These are phyloP conservation scores for Neurospora sp. DNA, from an alignment of 495 filamentous ascomycete genomes.

Conservation along the genomic window DNA sequence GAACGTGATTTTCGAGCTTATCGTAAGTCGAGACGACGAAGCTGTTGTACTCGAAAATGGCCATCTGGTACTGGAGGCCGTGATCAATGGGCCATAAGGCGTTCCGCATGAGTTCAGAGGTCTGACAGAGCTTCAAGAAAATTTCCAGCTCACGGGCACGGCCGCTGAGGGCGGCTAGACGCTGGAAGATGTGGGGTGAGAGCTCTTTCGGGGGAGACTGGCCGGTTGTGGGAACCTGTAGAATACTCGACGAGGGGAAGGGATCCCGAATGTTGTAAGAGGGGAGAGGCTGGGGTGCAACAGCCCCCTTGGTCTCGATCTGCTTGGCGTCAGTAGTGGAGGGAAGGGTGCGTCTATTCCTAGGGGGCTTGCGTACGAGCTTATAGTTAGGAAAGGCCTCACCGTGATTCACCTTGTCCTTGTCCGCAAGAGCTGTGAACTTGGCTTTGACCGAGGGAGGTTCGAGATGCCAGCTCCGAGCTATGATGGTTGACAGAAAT, in stretches of 20 bases:
- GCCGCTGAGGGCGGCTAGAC: not conserved
- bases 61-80: not conserved
- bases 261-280: not conserved
- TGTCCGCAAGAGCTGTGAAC: not conserved
- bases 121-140: not conserved
- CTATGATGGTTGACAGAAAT: not conserved
- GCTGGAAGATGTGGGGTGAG: not conserved
- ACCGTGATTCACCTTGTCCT: fast-evolving
- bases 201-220: not conserved
- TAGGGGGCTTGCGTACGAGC: not conserved
- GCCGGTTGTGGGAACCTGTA: not conserved
- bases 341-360: not conserved
- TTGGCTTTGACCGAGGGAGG: not conserved
- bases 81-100: not conserved
- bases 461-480: not conserved
- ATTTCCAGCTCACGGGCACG: not conserved
- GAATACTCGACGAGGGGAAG: not conserved
- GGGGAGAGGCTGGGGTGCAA: not conserved
- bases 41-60: not conserved
- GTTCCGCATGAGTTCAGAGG: not conserved
- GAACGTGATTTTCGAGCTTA: not conserved
- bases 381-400: not conserved
- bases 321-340: not conserved
- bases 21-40: not conserved
- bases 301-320: not conserved